These are phyloP conservation scores for Cruciata laevipes DNA, from an alignment of 257 asterid species.

Conservation along the genomic window DNA sequence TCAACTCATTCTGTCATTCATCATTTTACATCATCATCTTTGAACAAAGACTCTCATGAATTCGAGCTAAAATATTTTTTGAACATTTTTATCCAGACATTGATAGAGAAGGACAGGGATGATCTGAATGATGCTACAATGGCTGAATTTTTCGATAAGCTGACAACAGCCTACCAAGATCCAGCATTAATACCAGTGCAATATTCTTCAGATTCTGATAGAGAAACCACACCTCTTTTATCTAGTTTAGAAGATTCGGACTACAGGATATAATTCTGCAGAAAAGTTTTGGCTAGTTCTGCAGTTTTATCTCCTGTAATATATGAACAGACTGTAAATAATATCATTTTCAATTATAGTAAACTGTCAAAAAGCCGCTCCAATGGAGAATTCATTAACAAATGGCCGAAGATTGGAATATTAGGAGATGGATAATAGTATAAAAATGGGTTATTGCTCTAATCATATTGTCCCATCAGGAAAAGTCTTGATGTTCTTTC, in stretches of 20 bases:
- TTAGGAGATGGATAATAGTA: conserved; percentile 9
- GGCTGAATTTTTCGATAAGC: conserved; percentile 46
- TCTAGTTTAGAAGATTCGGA: conserved; percentile 11
- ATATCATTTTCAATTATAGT: neutral
- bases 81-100: conserved; percentile 33
- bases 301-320: neutral
- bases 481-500: conserved; percentile 21
- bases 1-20: neutral
- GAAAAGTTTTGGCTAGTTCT: neutral
- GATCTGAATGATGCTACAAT: conserved; percentile 47
- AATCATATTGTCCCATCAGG: conserved; percentile 42
- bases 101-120: conserved; percentile 60
- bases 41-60: neutral
- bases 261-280: neutral
- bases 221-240: conserved; percentile 51
- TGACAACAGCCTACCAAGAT: conserved; percentile 56
- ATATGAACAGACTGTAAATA: neutral
- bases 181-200: conserved; percentile 46
- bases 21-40: neutral
- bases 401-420: neutral
- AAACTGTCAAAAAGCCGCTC: too few species aligned
- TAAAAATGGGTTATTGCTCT: conserved; percentile 4
- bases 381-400: neutral
- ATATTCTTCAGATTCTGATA: conserved; percentile 30
- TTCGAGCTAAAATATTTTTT: neutral